These are phyloP conservation scores for Binderoboletus segoi DNA, from an alignment of 1,284 basidiomycete species.

Conservation along the genomic window DNA sequence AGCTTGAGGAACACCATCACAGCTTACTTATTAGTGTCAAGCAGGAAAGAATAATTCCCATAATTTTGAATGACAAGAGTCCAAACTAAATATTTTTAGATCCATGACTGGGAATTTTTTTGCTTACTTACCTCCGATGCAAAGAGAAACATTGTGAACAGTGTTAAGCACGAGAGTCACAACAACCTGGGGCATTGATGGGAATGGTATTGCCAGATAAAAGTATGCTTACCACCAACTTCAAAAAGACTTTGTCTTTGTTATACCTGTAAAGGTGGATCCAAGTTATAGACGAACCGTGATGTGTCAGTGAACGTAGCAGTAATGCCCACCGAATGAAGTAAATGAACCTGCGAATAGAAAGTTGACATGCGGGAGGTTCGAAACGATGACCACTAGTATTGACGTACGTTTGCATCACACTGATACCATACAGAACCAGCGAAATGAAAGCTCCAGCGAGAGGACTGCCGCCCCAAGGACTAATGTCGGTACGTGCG, in stretches of 20 bases:
- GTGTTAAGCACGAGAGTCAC: neutral
- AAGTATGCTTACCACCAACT: neutral
- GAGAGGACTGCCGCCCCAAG: neutral
- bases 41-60: too few species aligned
- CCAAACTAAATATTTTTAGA: too few species aligned
- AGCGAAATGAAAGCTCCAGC: neutral
- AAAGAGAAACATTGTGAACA: neutral
- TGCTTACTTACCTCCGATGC: neutral
- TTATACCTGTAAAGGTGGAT: neutral
- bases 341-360: neutral
- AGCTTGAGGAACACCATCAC: too few species aligned
- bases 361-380: neutral
- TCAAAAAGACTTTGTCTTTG: neutral
- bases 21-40: too few species aligned
- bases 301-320: neutral
- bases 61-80: too few species aligned
- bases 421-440: neutral
- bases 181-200: neutral
- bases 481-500: too few species aligned
- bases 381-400: too few species aligned
- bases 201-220: neutral
- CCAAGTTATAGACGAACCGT: neutral
- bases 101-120: too few species aligned
- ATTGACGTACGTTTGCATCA: neutral
- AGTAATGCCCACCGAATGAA: neutral